Base-by-base conservation (phyloP, 1,284 basidiomycete species). In the Pyrrhoderma noxium region DNA sequence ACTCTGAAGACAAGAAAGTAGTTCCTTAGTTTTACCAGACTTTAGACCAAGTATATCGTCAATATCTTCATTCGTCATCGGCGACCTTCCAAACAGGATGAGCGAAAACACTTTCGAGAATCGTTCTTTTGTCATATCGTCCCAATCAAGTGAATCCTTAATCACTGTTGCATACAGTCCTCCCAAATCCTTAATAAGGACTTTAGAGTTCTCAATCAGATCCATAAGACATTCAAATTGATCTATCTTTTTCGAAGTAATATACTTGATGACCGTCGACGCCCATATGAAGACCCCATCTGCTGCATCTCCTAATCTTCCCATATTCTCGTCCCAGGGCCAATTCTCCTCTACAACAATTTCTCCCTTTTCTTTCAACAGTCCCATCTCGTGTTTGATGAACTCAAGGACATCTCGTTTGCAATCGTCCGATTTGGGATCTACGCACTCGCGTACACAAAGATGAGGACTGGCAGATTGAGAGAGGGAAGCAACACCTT, bases 201-300 rank as follows among this genome's bases (percentile, higher is more conserved):
- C n/a, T n/a, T n/a, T n/a, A 14, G 23, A 14, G 22, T 46, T 34
- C 11, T n/a, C 5, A 8, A 46, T 31, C 11, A 46, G 4, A 2
- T 8, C 2, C 25, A 16, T 21, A 9, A 46, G 23, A 4, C 13
- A n/a, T 16, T 16, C 25, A 21, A 31, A 31, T 16, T 7, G 23
- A 19, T 11, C 18, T 35, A 11, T 19, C 13, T 21, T 36, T 11
- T 31, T 31, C 22, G 5, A 14, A 13, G n/a, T 16, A 8, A 46
- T 21, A n/a, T 34, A n/a, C 31, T 13, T 46, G 7, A 46, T 18
- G 8, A 36, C 47, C 11, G 47, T 49, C 7, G 47, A 39, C 3
- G 47, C 47, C 47, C 47, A 49, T 16, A 49, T 31, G 14, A 49
- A 49, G 3, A 49, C 9, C 1, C 47, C 47, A 42, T 25, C 19